phyloP scores from a whole-genome alignment of 345 rosid genomes.

The Eucalyptus sideroxylon region DNA sequence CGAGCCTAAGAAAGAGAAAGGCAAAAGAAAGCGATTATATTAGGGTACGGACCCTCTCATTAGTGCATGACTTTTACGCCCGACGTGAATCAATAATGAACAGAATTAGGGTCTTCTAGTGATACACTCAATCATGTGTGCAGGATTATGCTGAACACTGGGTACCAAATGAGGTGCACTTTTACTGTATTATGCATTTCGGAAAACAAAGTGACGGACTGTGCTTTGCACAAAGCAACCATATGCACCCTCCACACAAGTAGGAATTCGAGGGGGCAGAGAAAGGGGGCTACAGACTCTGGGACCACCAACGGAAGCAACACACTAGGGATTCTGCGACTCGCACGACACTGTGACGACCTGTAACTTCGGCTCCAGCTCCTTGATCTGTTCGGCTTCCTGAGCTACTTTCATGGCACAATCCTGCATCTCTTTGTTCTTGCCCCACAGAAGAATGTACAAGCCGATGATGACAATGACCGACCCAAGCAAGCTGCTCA shows the following conservation, averaged over 20 bases:
- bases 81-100: background rate
- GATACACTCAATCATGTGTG: background rate
- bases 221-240: background rate
- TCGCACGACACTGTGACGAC: conserved; percentile 6
- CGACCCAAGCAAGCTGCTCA: conserved; percentile 50
- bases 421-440: conserved; percentile 34
- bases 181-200: background rate
- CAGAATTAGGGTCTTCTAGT: background rate
- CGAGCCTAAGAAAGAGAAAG: background rate
- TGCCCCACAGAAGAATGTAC: conserved; percentile 68
- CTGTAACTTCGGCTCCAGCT: conserved; percentile 16
- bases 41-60: background rate
- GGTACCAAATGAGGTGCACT: background rate
- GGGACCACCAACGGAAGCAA: background rate
- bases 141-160: background rate
- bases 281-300: background rate
- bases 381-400: conserved; percentile 15
- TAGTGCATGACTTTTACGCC: background rate
- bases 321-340: background rate
- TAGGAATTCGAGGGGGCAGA: background rate
- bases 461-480: conserved; percentile 40
- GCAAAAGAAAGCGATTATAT: background rate
- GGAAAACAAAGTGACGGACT: background rate
- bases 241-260: background rate
- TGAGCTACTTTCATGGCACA: conserved; percentile 14